Evolutionary conservation across 140 eudicot genomes (phyloP).

Genomic region (Bidens hawaiensis): DNA sequence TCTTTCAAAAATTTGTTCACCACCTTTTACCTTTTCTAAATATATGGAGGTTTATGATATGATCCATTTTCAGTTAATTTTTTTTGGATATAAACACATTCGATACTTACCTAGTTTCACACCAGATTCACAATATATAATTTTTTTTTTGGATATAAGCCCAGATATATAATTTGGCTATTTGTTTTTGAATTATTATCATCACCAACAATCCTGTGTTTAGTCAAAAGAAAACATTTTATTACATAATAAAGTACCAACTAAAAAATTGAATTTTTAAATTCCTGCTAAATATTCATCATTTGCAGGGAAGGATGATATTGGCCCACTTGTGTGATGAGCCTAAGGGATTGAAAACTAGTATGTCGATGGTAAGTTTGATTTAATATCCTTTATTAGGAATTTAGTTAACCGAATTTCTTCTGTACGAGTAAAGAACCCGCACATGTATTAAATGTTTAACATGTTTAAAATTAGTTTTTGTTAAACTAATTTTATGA

Average conservation of each 20-base stretch:
- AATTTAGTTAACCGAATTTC: background rate
- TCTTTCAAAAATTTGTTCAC: background rate
- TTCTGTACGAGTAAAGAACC: background rate
- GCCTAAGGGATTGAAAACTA: slow-evolving; percentile 96
- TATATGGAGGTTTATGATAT: background rate
- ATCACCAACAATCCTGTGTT: background rate
- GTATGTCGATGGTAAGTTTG: slow-evolving; percentile 89
- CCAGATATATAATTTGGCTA: background rate
- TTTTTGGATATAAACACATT: background rate
- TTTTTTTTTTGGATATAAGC: background rate
- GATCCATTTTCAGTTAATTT: too few relatives aligned
- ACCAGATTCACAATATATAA: background rate
- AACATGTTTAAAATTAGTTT: background rate
- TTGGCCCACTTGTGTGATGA: slow-evolving; percentile 96
- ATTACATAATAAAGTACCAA: background rate
- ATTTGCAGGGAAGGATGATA: slow-evolving; percentile 94
- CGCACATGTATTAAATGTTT: background rate
- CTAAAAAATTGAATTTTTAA: background rate
- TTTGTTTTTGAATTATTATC: background rate
- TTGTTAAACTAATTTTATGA: background rate
- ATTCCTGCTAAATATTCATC: background rate
- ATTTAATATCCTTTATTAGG: background rate
- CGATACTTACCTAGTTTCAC: background rate
- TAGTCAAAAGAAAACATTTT: background rate
- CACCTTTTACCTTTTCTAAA: background rate